Percentiles rank a stretch among this genome's conserved stretches.
Conservation (phyloP, 257 asterid genomes). For the Penstemon newberryi region DNA sequence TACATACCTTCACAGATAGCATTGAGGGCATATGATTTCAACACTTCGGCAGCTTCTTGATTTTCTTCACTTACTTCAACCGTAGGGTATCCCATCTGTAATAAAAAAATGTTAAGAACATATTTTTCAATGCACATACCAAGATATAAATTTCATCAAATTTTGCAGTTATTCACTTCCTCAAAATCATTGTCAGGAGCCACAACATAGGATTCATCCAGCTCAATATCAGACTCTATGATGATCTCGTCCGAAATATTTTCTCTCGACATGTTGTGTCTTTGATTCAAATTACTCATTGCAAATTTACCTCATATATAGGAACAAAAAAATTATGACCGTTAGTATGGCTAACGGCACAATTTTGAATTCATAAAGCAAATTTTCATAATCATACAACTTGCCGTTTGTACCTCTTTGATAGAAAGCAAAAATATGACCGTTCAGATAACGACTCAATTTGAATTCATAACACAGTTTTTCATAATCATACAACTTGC, state of each 20-base stretch:
- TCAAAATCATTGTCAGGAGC: constrained; percentile 68
- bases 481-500: too few relatives aligned
- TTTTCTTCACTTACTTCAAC: constrained; percentile 65
- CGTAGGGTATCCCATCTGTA: constrained; percentile 74
- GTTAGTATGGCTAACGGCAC: too few relatives aligned
- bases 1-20: constrained; percentile 30
- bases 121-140: background rate
- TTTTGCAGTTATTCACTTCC: constrained; percentile 46
- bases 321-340: too few relatives aligned
- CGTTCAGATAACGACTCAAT: too few relatives aligned
- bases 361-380: too few relatives aligned
- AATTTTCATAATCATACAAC: too few relatives aligned
- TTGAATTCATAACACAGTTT: too few relatives aligned
- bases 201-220: constrained; percentile 57
- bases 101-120: background rate
- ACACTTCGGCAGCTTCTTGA: constrained; percentile 56
- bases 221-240: constrained; percentile 48
- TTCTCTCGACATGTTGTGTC: constrained; percentile 24
- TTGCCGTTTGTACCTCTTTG: too few relatives aligned
- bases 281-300: background rate
- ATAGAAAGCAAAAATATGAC: too few relatives aligned
- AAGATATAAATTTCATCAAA: background rate
- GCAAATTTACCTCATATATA: too few relatives aligned
- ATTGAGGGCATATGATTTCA: constrained; percentile 57
- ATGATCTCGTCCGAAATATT: constrained; percentile 9